Base-by-base conservation (phyloP, 345 rosid genomes). In the Luvunga scandens region DNA sequence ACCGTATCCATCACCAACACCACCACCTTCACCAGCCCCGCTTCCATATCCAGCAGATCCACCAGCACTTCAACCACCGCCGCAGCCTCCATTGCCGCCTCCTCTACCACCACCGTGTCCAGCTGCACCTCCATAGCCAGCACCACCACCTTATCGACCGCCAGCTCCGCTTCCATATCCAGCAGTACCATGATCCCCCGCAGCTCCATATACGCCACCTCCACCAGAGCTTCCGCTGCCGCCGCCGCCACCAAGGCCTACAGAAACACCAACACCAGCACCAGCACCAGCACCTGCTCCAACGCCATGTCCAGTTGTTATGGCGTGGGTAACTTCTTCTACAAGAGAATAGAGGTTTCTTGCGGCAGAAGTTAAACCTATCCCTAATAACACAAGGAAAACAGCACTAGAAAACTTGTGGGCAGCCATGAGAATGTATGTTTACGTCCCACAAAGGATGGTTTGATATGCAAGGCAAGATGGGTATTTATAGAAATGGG, bases 331-430 rank as follows among this genome's bases (percentile, higher is more conserved):
- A 28, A 75, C 77, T 8, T 66, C 55, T 81, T 75, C 84, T n/a
- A 79, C 86, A 69, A 66, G 27, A 33, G 79, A 80, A 57, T 87
- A 81, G 55, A 89, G 87, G 42, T 76, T 66, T 78, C 90, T 83
- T 24, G 79, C 66, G 12, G 88, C 89, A 12, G 88, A 81, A 73
- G 82, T 80, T n/a, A 85, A 24, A 14, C 83, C 85, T n/a, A 89
- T n/a, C 48, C 82, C 81, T 59, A 87, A 33, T 72, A 86, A 38
- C 42, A 87, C 73, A 64, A 83, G 72, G 64, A 84, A 74, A 60
- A 81, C 76, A n/a, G 66, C 59, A 70, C 67, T 63, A 30, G 63
- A 38, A 62, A 84, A 16, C 50, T 71, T 82, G 25, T 31, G 30
- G 13, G 76, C 56, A 42, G 80, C 82, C 88, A 88, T 88, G 34